Base-by-base conservation (phyloP, 2,329 filamentous ascomycete species). In the Aspergillus quadricinctus region DNA sequence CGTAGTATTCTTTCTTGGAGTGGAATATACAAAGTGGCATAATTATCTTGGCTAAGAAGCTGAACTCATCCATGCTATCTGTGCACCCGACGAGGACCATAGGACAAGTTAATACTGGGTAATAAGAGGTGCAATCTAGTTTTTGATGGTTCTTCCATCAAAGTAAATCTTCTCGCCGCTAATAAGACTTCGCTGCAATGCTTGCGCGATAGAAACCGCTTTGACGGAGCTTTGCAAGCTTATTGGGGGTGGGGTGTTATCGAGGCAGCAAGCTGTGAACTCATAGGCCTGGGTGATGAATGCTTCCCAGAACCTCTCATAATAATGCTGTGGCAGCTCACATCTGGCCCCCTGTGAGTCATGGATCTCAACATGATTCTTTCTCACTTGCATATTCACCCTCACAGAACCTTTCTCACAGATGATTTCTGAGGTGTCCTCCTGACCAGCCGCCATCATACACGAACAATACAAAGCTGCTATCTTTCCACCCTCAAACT, bases 381-480 rank as follows among this genome's bases (percentile, higher is more conserved):
- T 69, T 31, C 74, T 72, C 6, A 86, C 86, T 63, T 85, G 80
- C 1, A 78, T 79, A 64, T 88, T 88, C 58, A 88, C 77, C 0
- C 78, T 73, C 4, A 88, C 64, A 68, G 88, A 88, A 21, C 86
- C 85, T 62, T 81, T 78, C 1, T 86, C 88, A 10, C 85, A 86
- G 53, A 88, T 85, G 59, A 88, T 81, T 72, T 88, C 85, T 0
- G 86, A 87, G 57, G 79, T 82, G 67, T 88, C 86, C 59, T 87
- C 82, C 69, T 88, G 85, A 0, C 86, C 86, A 0, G 83, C 81
- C 0, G 85, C 83, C 81, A 88, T 88, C 82, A 88, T 88, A 11
- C 85, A 78, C 9, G 78, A 82, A 45, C 77, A 79, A 69, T 85
- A 88, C 58, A 87, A 81, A 66, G 87, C 84, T 1, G 84, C 85